Evolutionary conservation across 768 basidiomycete genomes (phyloP), one percentile per base, ranked within the genome.

Genomic region (Polyporus arcularius): DNA sequence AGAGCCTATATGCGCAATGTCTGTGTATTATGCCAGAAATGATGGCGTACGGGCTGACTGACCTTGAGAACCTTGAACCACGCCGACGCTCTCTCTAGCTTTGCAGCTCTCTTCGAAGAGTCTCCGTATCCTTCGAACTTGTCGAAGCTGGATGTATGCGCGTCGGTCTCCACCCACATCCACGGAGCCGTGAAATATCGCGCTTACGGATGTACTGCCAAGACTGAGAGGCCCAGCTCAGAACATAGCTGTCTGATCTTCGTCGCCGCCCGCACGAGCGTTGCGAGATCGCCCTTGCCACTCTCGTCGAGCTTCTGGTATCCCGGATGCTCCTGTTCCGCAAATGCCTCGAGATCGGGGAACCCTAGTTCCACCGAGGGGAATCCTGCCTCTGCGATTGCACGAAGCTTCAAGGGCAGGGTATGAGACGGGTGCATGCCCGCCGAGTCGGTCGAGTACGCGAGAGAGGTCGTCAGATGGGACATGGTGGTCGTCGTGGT

Each of bases 401-500:
- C 71, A 7, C 62, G 65, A 14, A 74, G 57, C 54, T 74, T 74
- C 52, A 69, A 35, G 5, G 69, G 69, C 2, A 73, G 62, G 10
- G 68, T 71, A 40, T 73, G 71, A 3, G 63, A 62, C 8, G 71
- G 63, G 54, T 74, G 68, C 73, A 73, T 73, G 9, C 73, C 73
- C 50, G 71, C 72, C 0, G 72, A 74, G 43, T 69, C 68, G 18
- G 71, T 69, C 28, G 71, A 70, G 62, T 73, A 73, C 4, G 69
- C 66, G 38, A 67, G 55, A 3, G 55, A 32, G 26, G 51, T 55
- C 4, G 60, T 51, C 21, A 66, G 42, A 11, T 39, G 41, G 3
- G 55, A 56, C 60, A 61, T 61, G 2, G 49, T 35, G 3, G 50
- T 10, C 32, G 50, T 32, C 31, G 30, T 26, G 21, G 21, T 26